Evolutionary conservation across 768 basidiomycete genomes (phyloP).

Genomic region (Phaeotremella skinneri): DNA sequence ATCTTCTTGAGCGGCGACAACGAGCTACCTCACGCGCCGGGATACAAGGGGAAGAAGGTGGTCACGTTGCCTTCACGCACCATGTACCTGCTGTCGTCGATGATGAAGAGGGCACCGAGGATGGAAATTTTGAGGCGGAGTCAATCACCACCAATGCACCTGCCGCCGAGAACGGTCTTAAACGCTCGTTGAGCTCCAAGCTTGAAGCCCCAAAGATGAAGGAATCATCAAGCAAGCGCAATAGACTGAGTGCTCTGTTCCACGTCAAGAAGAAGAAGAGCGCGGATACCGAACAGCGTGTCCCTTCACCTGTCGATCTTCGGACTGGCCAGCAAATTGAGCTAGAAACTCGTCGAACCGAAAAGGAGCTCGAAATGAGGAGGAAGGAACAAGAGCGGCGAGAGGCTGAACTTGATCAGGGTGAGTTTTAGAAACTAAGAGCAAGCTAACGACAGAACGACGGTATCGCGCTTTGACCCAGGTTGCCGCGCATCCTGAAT

Average conservation of each 20-base stretch:
- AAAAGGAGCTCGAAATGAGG: constrained; percentile 24
- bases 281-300: background rate
- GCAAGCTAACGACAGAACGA: constrained; percentile 25
- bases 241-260: constrained; percentile 26
- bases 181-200: background rate
- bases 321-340: background rate
- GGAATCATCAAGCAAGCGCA: constrained; percentile 15
- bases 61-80: constrained; percentile 47
- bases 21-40: constrained; percentile 23
- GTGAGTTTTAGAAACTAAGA: constrained; percentile 19
- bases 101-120: constrained; percentile 21
- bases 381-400: constrained; percentile 35
- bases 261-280: constrained; percentile 13
- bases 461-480: constrained; percentile 36
- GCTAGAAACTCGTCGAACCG: background rate
- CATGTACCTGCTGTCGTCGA: constrained; percentile 26
- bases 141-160: background rate
- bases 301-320: background rate
- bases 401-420: constrained; percentile 41
- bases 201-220: constrained; percentile 7
- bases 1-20: constrained; percentile 5
- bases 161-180: background rate
- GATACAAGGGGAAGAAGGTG: constrained; percentile 21
- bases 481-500: constrained; percentile 39
- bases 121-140: constrained; percentile 3